Percentiles rank a stretch among this genome's conserved stretches.
Conservation (phyloP, 352 stramenopile species). For the Globisporangium cylindrosporum region DNA sequence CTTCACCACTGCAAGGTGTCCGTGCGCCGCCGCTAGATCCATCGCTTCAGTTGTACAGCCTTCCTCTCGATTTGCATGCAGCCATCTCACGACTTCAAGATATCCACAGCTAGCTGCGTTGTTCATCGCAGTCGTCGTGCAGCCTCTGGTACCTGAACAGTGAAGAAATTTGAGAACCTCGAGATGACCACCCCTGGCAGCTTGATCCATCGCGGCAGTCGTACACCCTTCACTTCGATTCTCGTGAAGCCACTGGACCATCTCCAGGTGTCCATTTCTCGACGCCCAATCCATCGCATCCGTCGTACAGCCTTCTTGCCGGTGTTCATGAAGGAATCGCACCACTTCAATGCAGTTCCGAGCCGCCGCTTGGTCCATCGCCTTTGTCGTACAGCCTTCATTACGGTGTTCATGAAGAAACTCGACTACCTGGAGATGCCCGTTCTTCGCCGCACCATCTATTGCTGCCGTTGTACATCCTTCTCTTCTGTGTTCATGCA, state of each 20-base stretch:
- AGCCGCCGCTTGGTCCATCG: background rate
- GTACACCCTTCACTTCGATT: background rate
- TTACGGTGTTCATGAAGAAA: background rate
- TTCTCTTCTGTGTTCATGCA: slow-evolving; percentile 4
- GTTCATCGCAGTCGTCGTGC: background rate
- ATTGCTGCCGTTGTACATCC: slow-evolving; percentile 3
- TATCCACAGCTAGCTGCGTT: background rate
- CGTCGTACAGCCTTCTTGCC: slow-evolving; percentile 1
- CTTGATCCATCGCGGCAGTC: background rate
- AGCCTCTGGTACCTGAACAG: background rate
- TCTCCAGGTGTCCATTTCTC: background rate
- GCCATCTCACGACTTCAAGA: background rate
- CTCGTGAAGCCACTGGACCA: background rate
- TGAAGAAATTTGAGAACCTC: background rate
- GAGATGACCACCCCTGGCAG: background rate
- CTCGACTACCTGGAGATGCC: background rate
- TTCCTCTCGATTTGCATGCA: background rate
- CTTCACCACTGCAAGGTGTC: background rate
- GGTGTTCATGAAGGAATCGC: background rate
- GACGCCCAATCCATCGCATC: background rate
- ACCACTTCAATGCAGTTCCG: background rate
- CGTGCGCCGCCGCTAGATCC: background rate
- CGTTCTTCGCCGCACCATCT: background rate
- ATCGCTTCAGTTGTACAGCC: background rate
- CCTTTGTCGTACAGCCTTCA: background rate